Conservation (phyloP, 2,329 filamentous ascomycete genomes). For the Fusarium globosum region DNA sequence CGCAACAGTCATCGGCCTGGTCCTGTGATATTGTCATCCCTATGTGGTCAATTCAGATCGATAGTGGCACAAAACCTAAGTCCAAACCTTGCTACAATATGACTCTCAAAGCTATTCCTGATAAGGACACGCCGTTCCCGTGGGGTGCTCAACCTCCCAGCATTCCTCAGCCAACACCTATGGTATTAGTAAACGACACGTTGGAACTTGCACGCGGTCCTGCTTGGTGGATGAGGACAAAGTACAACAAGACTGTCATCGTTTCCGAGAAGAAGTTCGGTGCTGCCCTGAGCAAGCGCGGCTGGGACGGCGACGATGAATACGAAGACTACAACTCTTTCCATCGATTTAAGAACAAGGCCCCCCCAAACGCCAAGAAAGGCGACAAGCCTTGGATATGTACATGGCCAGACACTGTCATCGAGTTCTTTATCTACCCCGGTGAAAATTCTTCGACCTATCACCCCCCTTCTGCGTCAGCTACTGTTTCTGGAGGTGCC, state of each 20-base stretch:
- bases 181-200: constrained; percentile 64
- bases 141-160: constrained; percentile 67
- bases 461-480: constrained; percentile 11
- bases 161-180: constrained; percentile 51
- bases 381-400: constrained; percentile 70
- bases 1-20: constrained; percentile 69
- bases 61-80: constrained; percentile 33
- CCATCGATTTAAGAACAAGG: constrained; percentile 35
- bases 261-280: constrained; percentile 57
- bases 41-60: constrained; percentile 58
- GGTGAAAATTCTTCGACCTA: constrained; percentile 55
- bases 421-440: constrained; percentile 69
- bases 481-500: not conserved
- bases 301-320: constrained; percentile 34
- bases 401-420: constrained; percentile 65
- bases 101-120: constrained; percentile 50
- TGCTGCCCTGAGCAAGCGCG: constrained; percentile 44
- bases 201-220: constrained; percentile 61
- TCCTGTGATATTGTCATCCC: constrained; percentile 65
- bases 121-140: constrained; percentile 52
- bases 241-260: constrained; percentile 68
- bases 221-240: constrained; percentile 64
- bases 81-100: constrained; percentile 55
- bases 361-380: constrained; percentile 46
- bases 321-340: constrained; percentile 26